phyloP scores from a whole-genome alignment of 2,329 filamentous ascomycete genomes.

The Hypoxylon sp. region DNA sequence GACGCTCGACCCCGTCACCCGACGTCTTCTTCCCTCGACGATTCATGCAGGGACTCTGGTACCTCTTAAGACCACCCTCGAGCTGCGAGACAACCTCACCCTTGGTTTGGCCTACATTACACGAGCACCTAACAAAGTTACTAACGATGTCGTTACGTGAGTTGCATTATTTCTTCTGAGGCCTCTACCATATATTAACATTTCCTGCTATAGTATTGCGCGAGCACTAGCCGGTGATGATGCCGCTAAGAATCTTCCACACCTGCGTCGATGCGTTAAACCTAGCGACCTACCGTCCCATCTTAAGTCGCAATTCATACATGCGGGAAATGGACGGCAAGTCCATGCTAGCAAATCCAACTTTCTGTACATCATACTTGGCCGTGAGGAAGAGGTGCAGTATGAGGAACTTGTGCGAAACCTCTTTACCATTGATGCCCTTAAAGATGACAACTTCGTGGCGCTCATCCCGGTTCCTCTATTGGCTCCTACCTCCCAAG shows the following conservation, averaged over 20 bases:
- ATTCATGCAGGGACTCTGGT: slow-evolving; percentile 60
- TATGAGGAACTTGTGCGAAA: slow-evolving; percentile 65
- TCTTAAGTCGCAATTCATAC: slow-evolving; percentile 72
- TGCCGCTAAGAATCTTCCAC: slow-evolving; percentile 74
- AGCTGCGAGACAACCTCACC: slow-evolving; percentile 70
- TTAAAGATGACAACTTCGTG: slow-evolving; percentile 68
- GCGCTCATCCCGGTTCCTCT: slow-evolving; percentile 77
- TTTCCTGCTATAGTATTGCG: slow-evolving; percentile 62
- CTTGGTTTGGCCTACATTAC: slow-evolving; percentile 77
- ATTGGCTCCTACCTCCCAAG: slow-evolving; percentile 79
- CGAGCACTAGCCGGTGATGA: slow-evolving; percentile 70
- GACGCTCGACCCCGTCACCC: slow-evolving; percentile 55
- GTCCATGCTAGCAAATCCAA: slow-evolving; percentile 72
- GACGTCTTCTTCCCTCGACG: slow-evolving; percentile 51
- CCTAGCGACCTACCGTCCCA: slow-evolving; percentile 75
- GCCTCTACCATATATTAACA: slow-evolving; percentile 49
- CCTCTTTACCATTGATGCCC: slow-evolving; percentile 63
- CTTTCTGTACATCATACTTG: slow-evolving; percentile 71
- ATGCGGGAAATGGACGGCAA: slow-evolving; percentile 67
- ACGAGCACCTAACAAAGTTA: slow-evolving; percentile 77
- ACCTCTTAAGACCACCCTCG: slow-evolving; percentile 74
- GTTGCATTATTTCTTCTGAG: slow-evolving; percentile 50
- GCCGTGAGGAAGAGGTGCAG: slow-evolving; percentile 65
- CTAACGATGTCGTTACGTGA: slow-evolving; percentile 80
- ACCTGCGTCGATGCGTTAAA: slow-evolving; percentile 83